Percentiles rank a stretch among this genome's conserved stretches.
Evolutionary conservation across 2,329 filamentous ascomycete species (phyloP).

Genomic region (Coniella vitis): DNA sequence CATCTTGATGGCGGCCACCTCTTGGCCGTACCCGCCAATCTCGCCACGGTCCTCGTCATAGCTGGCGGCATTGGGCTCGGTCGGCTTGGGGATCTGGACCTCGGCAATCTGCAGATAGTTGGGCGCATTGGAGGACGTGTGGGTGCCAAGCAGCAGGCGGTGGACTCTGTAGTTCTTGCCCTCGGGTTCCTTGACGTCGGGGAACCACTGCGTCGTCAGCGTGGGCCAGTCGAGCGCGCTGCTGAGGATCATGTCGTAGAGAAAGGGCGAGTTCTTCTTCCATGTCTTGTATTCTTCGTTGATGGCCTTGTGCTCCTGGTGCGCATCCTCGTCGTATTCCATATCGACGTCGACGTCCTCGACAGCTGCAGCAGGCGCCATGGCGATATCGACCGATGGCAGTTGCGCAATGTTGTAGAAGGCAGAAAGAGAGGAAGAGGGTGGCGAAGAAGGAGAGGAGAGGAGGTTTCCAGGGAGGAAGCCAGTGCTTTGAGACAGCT

Average conservation of each 20-base stretch:
- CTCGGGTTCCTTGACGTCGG: slow-evolving; percentile 81
- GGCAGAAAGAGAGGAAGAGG: not conserved
- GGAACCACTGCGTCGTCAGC: slow-evolving; percentile 95
- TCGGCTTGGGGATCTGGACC: slow-evolving; percentile 81
- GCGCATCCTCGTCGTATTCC: slow-evolving; percentile 56
- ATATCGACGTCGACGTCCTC: slow-evolving; percentile 46
- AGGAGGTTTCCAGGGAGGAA: not conserved
- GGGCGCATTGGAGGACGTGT: slow-evolving; percentile 76
- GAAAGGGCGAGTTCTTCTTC: slow-evolving; percentile 99
- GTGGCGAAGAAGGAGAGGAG: not conserved
- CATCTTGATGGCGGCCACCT: slow-evolving; percentile 72
- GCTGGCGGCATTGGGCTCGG: slow-evolving; percentile 67
- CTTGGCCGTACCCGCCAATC: slow-evolving; percentile 86
- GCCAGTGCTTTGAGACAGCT: too few species aligned
- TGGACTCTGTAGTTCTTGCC: slow-evolving; percentile 85
- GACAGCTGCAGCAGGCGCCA: slow-evolving; percentile 41
- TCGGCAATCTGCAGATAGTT: slow-evolving; percentile 96
- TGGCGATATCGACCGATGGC: slow-evolving; percentile 24
- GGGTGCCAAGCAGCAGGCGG: slow-evolving; percentile 85
- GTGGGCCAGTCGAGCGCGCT: slow-evolving; percentile 97
- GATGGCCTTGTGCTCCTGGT: slow-evolving; percentile 77
- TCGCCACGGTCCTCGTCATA: slow-evolving; percentile 91
- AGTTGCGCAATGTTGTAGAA: not conserved
- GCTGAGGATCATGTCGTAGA: slow-evolving; percentile 95
- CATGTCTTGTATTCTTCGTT: slow-evolving; percentile 99